A percentile compares a stretch with the other conserved stretches of the same genome.
Conservation (phyloP, 148 eudicot genomes). For the Polygonum aviculare region DNA sequence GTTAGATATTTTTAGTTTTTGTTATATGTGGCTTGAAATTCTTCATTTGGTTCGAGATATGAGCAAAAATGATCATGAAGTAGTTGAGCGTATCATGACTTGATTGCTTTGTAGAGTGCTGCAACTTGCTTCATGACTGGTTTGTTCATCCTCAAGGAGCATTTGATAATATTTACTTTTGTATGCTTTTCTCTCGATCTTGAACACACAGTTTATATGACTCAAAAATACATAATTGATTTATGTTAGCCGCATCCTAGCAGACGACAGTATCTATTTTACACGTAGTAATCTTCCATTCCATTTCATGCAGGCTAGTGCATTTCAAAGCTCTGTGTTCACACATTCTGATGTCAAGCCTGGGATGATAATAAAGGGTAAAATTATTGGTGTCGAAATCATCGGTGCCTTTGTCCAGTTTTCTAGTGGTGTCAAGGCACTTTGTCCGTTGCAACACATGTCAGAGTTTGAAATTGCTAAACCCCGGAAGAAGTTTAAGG, state of each 20-base stretch:
- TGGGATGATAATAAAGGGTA: slow-evolving; percentile 93
- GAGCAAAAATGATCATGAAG: neutral
- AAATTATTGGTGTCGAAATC: slow-evolving; percentile 52
- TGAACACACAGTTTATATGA: neutral
- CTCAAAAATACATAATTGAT: neutral
- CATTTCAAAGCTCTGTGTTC: slow-evolving; percentile 85
- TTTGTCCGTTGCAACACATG: slow-evolving; percentile 94
- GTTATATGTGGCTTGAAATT: neutral
- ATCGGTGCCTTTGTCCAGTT: slow-evolving; percentile 76
- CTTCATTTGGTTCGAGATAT: neutral
- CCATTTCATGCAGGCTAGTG: slow-evolving; percentile 57
- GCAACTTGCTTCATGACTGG: neutral
- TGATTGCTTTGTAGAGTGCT: neutral
- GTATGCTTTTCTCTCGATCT: neutral
- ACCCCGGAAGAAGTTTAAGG: slow-evolving; percentile 92
- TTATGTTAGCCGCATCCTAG: neutral
- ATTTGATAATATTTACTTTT: neutral
- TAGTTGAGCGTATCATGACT: neutral
- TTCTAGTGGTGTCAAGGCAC: slow-evolving; percentile 93
- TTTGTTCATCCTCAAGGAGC: neutral
- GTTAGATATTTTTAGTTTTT: neutral
- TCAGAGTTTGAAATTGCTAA: slow-evolving; percentile 79
- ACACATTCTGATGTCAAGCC: slow-evolving; percentile 98
- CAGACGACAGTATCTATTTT: neutral
- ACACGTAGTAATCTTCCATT: neutral